Conservation (phyloP, 106 monocot genomes). For the Xerophyta viscosa region DNA sequence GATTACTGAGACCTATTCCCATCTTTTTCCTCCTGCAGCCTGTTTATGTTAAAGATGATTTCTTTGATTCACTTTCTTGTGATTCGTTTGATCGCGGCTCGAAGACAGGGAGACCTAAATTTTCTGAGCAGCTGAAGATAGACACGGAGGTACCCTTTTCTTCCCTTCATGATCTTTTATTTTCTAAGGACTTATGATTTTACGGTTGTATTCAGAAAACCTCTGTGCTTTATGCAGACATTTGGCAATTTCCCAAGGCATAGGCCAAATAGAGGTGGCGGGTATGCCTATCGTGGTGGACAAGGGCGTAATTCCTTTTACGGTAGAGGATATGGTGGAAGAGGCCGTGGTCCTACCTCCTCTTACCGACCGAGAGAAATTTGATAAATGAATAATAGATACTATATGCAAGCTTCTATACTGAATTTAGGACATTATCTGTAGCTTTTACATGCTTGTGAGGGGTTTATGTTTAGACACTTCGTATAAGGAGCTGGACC, state of each 20-base stretch:
- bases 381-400: too few species aligned
- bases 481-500: too few species aligned
- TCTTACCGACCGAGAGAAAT: too few species aligned
- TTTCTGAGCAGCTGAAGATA: conserved; percentile 25
- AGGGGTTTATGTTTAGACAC: too few species aligned
- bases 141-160: conserved; percentile 26
- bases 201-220: background rate
- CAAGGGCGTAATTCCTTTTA: conserved; percentile 34
- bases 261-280: conserved; percentile 41
- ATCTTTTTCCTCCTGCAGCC: conserved; percentile 24
- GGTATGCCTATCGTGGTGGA: conserved; percentile 40
- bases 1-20: background rate
- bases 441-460: too few species aligned
- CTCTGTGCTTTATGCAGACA: conserved; percentile 25
- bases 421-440: too few species aligned
- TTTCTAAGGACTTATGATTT: background rate
- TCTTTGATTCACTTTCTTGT: conserved; percentile 84
- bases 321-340: conserved; percentile 44
- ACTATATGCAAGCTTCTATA: too few species aligned
- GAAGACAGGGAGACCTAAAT: conserved; percentile 41
- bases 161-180: background rate
- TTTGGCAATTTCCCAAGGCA: conserved; percentile 67
- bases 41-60: conserved; percentile 77
- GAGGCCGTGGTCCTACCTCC: conserved; percentile 27
- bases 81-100: conserved; percentile 43